A percentile compares a stretch with the other conserved stretches of the same genome.
Evolutionary conservation across 306 rosid species (phyloP).

Genomic region (Lupinus albus): DNA sequence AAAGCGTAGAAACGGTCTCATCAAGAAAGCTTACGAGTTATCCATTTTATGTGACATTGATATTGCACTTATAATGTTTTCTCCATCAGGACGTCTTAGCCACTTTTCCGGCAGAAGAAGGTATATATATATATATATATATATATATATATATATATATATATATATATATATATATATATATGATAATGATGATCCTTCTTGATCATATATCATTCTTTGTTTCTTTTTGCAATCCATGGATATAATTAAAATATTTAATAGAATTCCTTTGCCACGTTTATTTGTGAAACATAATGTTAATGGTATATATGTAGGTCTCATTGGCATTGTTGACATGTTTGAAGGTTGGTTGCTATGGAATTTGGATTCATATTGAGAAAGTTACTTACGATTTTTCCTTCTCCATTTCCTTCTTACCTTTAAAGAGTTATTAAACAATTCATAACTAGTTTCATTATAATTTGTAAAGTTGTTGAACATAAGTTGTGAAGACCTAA

Average conservation of each 20-base stretch:
- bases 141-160: no score
- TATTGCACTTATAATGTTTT: constrained; percentile 82
- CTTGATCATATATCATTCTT: no score
- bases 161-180: no score
- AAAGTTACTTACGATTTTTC: background rate
- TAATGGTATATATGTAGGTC: no score
- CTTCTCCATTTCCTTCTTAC: background rate
- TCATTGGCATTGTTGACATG: no score
- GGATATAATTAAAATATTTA: background rate
- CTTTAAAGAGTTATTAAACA: no score
- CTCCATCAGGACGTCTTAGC: constrained; percentile 65
- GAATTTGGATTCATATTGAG: no score
- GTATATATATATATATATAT: no score
- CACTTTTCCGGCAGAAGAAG: constrained; percentile 76
- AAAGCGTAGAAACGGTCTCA: constrained; percentile 84
- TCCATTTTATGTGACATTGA: constrained; percentile 83
- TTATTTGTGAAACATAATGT: background rate
- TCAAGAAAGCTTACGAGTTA: constrained; percentile 81
- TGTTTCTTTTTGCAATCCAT: background rate
- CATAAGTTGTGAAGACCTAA: no score
- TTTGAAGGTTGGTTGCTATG: no score
- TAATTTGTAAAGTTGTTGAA: no score
- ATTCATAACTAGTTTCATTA: background rate
- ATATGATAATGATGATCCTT: no score
- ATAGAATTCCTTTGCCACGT: background rate